Conservation (phyloP, 306 rosid genomes). For the Corylus americana region DNA sequence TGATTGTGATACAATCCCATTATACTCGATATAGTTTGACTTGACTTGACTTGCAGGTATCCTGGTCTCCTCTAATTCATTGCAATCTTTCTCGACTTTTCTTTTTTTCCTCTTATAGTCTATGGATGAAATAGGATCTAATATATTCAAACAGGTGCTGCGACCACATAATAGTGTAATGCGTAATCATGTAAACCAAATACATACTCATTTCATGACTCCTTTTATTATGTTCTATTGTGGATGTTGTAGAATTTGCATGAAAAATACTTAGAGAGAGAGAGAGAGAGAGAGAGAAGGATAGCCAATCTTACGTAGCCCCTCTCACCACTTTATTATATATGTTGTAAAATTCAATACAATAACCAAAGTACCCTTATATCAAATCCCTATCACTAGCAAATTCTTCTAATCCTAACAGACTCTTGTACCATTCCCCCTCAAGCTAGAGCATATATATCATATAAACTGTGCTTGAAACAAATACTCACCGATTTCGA, state of each 20-base stretch:
- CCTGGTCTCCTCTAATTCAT: neutral
- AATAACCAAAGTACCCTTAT: too few species aligned
- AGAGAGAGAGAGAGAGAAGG: too few species aligned
- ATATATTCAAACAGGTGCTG: conserved; percentile 11
- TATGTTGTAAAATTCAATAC: too few species aligned
- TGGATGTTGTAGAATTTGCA: neutral
- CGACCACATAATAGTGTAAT: neutral
- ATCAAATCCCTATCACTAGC: too few species aligned
- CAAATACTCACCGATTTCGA: too few species aligned
- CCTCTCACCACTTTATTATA: too few species aligned
- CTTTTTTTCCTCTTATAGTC: neutral
- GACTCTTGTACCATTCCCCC: too few species aligned
- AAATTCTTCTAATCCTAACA: too few species aligned
- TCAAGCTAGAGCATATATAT: too few species aligned
- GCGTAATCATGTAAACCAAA: neutral
- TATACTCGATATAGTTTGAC: neutral
- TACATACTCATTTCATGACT: neutral
- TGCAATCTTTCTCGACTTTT: neutral
- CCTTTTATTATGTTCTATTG: neutral
- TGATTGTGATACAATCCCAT: neutral
- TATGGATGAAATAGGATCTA: neutral
- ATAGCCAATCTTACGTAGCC: too few species aligned
- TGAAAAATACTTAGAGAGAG: too few species aligned
- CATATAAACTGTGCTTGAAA: too few species aligned
- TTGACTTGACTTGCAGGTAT: neutral